Evolutionary conservation across 331 rosid species (phyloP).

Genomic region (Malus hybrid): DNA sequence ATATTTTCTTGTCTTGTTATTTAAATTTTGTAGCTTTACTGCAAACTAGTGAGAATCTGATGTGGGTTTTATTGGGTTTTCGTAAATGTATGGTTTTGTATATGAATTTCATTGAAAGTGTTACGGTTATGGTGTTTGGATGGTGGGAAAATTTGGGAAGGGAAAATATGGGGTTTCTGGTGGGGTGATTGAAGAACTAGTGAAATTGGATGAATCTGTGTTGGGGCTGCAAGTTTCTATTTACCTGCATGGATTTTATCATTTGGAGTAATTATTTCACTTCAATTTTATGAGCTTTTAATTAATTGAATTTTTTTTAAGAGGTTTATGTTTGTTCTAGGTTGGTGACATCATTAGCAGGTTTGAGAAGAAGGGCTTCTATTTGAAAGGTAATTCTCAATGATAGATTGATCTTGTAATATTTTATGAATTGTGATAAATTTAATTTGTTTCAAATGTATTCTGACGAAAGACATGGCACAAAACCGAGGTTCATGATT

Average conservation of each 20-base stretch:
- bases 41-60: neutral
- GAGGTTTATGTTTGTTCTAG: conserved; percentile 26
- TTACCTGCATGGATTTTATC: neutral
- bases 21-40: neutral
- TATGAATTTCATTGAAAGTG: neutral
- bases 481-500: no score
- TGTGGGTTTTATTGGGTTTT: conserved; percentile 1
- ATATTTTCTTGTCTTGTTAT: neutral
- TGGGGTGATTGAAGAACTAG: neutral
- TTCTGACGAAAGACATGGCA: no score
- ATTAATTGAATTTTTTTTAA: no score
- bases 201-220: neutral
- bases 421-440: neutral
- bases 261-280: neutral
- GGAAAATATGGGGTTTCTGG: neutral
- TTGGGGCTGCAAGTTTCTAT: neutral
- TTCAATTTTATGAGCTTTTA: no score
- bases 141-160: neutral
- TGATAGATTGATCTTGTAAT: neutral
- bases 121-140: neutral
- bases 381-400: conserved; percentile 47
- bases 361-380: conserved; percentile 94
- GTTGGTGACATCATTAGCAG: conserved; percentile 83
- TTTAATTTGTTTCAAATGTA: no score
- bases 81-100: neutral